phyloP scores from a whole-genome alignment of 495 filamentous ascomycete genomes.

The Xylaria sp. region DNA sequence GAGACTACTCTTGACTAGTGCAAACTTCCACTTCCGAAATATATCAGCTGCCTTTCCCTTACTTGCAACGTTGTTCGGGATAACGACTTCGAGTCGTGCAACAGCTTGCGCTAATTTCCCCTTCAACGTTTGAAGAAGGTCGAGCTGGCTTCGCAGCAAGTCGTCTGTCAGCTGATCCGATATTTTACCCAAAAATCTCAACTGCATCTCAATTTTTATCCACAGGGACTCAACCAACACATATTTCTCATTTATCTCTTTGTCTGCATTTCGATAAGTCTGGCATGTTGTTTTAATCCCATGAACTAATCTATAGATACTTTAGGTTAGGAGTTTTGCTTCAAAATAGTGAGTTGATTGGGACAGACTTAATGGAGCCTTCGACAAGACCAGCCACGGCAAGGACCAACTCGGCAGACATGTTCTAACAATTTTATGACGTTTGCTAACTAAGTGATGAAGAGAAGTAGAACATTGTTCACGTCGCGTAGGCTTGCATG shows the following conservation, averaged over 20 bases:
- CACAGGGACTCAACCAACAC: constrained; percentile 14
- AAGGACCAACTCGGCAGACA: constrained; percentile 25
- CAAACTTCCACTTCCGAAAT: constrained; percentile 19
- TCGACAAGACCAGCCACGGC: constrained; percentile 8
- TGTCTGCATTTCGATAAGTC: constrained; percentile 6
- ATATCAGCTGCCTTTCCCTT: not conserved
- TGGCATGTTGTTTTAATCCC: constrained; percentile 15
- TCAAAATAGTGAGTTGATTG: too few species aligned
- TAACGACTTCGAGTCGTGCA: constrained; percentile 4
- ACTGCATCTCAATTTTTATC: constrained; percentile 14
- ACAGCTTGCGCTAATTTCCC: constrained; percentile 1
- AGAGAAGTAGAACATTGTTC: not conserved
- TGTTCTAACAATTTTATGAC: constrained; percentile 1
- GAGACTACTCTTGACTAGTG: constrained; percentile 34
- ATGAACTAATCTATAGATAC: not conserved
- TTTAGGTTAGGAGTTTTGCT: not conserved
- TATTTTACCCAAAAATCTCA: constrained; percentile 8
- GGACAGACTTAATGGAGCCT: constrained; percentile 18
- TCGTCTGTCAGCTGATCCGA: constrained; percentile 7
- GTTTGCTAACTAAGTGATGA: not conserved
- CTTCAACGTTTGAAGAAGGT: constrained; percentile 14
- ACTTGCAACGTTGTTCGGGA: not conserved
- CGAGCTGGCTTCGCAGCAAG: constrained; percentile 19
- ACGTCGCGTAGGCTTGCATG: not conserved
- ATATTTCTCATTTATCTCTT: constrained; percentile 6